These are phyloP conservation scores for Ophiostoma australiae DNA, from an alignment of 2,329 filamentous ascomycete genomes.

Conservation along the genomic window DNA sequence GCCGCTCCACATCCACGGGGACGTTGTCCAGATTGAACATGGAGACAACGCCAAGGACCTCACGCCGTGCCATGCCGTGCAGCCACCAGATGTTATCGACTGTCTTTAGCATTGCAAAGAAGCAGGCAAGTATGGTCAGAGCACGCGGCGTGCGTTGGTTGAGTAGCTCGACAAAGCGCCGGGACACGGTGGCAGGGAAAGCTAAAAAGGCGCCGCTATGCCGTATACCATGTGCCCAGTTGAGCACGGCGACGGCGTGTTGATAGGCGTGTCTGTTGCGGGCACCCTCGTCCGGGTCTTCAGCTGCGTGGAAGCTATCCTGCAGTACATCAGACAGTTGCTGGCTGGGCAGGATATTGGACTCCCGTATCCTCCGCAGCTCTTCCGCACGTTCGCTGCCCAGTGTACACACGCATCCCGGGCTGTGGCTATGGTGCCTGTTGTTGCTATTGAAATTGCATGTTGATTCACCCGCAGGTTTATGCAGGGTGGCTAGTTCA, in stretches of 20 bases:
- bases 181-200: conserved; percentile 61
- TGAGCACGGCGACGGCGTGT: conserved; percentile 60
- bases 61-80: conserved; percentile 58
- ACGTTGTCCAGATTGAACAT: conserved; percentile 54
- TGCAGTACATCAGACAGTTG: conserved; percentile 34
- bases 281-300: conserved; percentile 28
- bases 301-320: conserved; percentile 30
- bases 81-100: conserved; percentile 66
- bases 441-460: not conserved
- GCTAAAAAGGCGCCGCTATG: conserved; percentile 55
- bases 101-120: conserved; percentile 60
- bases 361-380: not conserved
- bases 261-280: conserved; percentile 53
- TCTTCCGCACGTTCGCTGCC: conserved; percentile 13
- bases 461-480: not conserved
- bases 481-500: conserved; percentile 41
- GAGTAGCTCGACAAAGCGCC: conserved; percentile 56
- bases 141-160: conserved; percentile 56
- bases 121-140: conserved; percentile 59
- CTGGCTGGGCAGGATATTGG: conserved; percentile 14
- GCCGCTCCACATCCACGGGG: conserved; percentile 36
- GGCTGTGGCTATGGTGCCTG: conserved; percentile 8
- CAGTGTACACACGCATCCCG: conserved; percentile 17
- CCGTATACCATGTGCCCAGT: conserved; percentile 60
- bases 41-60: conserved; percentile 59